Conservation (phyloP, 805 yeast species). For the Saccharomyces mikatae region DNA sequence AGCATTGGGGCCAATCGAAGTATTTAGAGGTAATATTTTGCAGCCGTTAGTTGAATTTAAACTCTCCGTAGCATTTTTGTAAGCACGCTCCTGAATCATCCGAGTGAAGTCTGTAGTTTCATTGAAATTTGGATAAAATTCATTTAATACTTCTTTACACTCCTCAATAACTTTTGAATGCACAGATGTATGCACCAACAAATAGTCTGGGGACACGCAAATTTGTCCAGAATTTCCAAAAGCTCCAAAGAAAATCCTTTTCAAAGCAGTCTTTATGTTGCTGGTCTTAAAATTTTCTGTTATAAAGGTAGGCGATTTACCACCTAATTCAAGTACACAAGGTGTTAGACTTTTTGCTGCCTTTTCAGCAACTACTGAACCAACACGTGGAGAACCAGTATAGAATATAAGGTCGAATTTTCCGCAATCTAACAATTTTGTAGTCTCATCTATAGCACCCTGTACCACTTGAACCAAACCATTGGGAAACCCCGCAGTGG, state of each 20-base stretch:
- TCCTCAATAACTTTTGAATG: constrained; percentile 44
- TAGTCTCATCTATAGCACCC: constrained; percentile 64
- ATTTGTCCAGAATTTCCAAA: constrained; percentile 82
- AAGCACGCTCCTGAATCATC: constrained; percentile 50
- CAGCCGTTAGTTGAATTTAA: constrained; percentile 45
- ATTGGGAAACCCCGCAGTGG: constrained; percentile 41
- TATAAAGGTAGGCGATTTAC: constrained; percentile 80
- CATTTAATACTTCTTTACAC: constrained; percentile 33
- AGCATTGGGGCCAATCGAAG: constrained; percentile 39
- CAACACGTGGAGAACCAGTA: constrained; percentile 77
- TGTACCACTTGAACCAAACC: constrained; percentile 55
- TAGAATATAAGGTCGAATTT: constrained; percentile 77
- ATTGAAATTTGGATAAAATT: constrained; percentile 38
- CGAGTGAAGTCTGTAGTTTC: constrained; percentile 46
- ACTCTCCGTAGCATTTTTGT: constrained; percentile 36
- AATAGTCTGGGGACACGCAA: constrained; percentile 83
- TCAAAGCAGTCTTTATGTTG: constrained; percentile 42
- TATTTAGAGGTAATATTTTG: constrained; percentile 7
- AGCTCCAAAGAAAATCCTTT: constrained; percentile 70
- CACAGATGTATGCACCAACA: constrained; percentile 53
- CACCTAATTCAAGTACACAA: constrained; percentile 76
- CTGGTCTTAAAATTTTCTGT: constrained; percentile 40
- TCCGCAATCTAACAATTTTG: constrained; percentile 43
- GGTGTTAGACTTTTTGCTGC: constrained; percentile 88
- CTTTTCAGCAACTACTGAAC: constrained; percentile 63